phyloP scores from a whole-genome alignment of 2,329 filamentous ascomycete genomes.

The Exutisphaerella laricina region DNA sequence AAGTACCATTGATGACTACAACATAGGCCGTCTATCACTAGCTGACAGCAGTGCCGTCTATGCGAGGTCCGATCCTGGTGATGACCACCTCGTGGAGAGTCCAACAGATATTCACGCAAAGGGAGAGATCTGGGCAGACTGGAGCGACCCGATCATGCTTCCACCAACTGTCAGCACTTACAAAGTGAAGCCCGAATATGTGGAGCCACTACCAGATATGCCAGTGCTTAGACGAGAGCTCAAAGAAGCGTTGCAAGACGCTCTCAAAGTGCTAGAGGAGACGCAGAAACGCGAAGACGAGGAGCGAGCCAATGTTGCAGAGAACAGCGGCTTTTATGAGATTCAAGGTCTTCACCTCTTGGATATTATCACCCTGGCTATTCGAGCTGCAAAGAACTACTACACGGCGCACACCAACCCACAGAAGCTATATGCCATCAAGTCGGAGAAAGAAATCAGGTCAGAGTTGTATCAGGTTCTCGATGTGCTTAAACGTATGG shows the following conservation, averaged over 20 bases:
- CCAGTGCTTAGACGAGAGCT: slow-evolving; percentile 68
- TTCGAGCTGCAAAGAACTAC: slow-evolving; percentile 90
- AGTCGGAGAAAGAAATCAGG: slow-evolving; percentile 78
- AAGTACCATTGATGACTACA: slow-evolving; percentile 23
- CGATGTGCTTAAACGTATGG: slow-evolving; percentile 88
- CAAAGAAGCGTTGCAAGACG: slow-evolving; percentile 62
- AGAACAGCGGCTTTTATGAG: slow-evolving; percentile 68
- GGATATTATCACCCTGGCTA: slow-evolving; percentile 90
- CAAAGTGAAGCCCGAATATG: slow-evolving; percentile 72
- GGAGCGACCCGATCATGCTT: slow-evolving; percentile 67
- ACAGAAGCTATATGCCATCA: slow-evolving; percentile 77
- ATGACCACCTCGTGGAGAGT: slow-evolving; percentile 43
- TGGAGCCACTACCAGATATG: slow-evolving; percentile 79
- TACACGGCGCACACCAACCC: slow-evolving; percentile 90
- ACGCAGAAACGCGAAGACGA: slow-evolving; percentile 34
- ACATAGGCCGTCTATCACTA: slow-evolving; percentile 22
- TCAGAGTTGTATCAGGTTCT: slow-evolving; percentile 79
- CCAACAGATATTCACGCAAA: slow-evolving; percentile 49
- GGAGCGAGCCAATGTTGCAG: slow-evolving; percentile 25
- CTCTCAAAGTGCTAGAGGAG: slow-evolving; percentile 61
- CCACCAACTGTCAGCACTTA: slow-evolving; percentile 98
- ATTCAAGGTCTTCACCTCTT: slow-evolving; percentile 87
- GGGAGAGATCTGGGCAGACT: slow-evolving; percentile 49
- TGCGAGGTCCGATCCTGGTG: slow-evolving; percentile 33
- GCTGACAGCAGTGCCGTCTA: slow-evolving; percentile 26